Percentiles rank a stretch among this genome's conserved stretches.
phyloP scores from a whole-genome alignment of 148 eudicot genomes.

The Cornus florida region DNA sequence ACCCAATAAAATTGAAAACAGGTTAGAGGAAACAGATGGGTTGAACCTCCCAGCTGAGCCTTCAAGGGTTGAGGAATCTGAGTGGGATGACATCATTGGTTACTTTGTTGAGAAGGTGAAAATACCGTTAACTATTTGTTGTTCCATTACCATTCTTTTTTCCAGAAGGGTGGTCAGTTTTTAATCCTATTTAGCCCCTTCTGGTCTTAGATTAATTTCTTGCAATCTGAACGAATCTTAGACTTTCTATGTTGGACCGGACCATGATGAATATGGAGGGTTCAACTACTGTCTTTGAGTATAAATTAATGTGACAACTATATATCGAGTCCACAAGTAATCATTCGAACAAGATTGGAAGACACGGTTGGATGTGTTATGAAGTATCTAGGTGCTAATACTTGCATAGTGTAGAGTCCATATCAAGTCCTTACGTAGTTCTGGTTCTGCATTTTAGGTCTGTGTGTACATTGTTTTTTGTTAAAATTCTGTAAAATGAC shows the following conservation, averaged over 20 bases:
- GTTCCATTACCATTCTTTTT: neutral
- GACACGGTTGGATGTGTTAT: neutral
- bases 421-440: neutral
- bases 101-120: conserved; percentile 82
- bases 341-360: neutral
- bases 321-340: neutral
- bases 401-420: neutral
- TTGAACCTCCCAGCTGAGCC: conserved; percentile 17
- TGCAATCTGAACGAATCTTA: no score
- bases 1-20: conserved; percentile 22
- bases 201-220: no score
- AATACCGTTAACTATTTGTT: neutral
- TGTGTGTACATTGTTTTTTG: neutral
- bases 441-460: neutral
- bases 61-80: conserved; percentile 40
- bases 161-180: neutral
- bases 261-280: neutral
- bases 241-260: neutral
- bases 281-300: neutral
- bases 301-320: neutral
- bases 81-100: conserved; percentile 69
- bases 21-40: conserved; percentile 15
- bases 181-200: no score
- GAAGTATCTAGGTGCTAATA: neutral
- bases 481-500: neutral